Conservation (phyloP, 257 asterid genomes). For the Jacaranda mimosifolia region DNA sequence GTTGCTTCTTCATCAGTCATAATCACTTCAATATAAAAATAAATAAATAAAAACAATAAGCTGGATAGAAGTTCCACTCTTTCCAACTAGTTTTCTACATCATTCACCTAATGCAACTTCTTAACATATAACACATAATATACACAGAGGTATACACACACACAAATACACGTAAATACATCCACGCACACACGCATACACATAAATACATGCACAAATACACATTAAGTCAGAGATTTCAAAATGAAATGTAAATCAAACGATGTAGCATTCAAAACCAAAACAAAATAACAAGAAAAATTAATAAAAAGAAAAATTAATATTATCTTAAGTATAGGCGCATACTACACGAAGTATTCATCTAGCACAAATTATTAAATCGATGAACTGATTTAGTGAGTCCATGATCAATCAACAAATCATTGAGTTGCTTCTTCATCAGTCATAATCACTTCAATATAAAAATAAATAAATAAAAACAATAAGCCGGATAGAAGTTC, state of each 20-base stretch:
- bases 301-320: too few species aligned
- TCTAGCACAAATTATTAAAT: neutral
- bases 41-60: neutral
- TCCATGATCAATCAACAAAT: neutral
- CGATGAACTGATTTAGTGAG: neutral
- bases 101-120: neutral
- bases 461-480: neutral
- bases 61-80: neutral
- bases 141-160: neutral
- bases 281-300: neutral
- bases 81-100: constrained; percentile 4
- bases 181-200: neutral
- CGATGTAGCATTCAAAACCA: constrained; percentile 1
- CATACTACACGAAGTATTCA: neutral
- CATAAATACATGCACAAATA: neutral
- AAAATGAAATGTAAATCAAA: neutral
- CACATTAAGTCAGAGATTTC: neutral
- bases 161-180: neutral
- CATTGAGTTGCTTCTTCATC: neutral
- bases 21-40: too few species aligned
- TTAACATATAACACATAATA: neutral
- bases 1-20: neutral
- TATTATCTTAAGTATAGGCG: too few species aligned
- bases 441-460: neutral
- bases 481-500: constrained; percentile 2